Conservation (phyloP, 2,329 filamentous ascomycete species). For the Chaetothyriales sp. region DNA sequence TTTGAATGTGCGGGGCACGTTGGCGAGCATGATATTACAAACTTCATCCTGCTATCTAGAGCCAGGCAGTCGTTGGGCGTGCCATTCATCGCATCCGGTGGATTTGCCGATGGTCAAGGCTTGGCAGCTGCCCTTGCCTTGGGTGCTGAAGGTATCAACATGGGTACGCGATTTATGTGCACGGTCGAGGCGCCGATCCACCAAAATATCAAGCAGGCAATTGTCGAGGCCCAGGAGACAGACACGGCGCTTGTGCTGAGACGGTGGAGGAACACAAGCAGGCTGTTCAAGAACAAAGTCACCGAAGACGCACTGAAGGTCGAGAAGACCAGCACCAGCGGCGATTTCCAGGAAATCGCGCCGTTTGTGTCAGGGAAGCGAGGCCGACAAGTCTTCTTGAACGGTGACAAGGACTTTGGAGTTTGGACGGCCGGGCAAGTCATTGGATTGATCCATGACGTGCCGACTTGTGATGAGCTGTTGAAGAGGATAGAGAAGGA, state of each 20-base stretch:
- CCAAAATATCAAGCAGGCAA: slow-evolving; percentile 78
- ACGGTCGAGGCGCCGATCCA: slow-evolving; percentile 91
- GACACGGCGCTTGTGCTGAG: slow-evolving; percentile 79
- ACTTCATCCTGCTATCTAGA: slow-evolving; percentile 50
- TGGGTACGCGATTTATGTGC: slow-evolving; percentile 96
- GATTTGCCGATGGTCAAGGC: slow-evolving; percentile 85
- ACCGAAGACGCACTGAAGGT: slow-evolving; percentile 69
- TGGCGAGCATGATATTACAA: slow-evolving; percentile 39
- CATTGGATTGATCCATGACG: slow-evolving; percentile 68
- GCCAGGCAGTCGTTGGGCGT: slow-evolving; percentile 67
- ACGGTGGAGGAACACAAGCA: slow-evolving; percentile 79
- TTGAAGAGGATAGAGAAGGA: slow-evolving; percentile 64
- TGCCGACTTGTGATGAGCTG: slow-evolving; percentile 44
- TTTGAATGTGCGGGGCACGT: slow-evolving; percentile 54
- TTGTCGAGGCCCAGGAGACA: slow-evolving; percentile 76
- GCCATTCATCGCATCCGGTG: slow-evolving; percentile 87
- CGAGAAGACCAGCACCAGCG: slow-evolving; percentile 60
- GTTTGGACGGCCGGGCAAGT: slow-evolving; percentile 95
- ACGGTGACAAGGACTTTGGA: slow-evolving; percentile 79
- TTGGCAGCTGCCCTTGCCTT: slow-evolving; percentile 77
- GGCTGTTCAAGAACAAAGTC: slow-evolving; percentile 74
- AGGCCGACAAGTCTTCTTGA: slow-evolving; percentile 77
- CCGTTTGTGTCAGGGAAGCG: slow-evolving; percentile 78
- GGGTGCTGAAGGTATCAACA: slow-evolving; percentile 87
- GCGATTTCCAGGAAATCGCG: slow-evolving; percentile 78